A percentile compares a stretch with the other conserved stretches of the same genome.
Evolutionary conservation across 306 rosid genomes (phyloP).

Genomic region (Malus fusca): DNA sequence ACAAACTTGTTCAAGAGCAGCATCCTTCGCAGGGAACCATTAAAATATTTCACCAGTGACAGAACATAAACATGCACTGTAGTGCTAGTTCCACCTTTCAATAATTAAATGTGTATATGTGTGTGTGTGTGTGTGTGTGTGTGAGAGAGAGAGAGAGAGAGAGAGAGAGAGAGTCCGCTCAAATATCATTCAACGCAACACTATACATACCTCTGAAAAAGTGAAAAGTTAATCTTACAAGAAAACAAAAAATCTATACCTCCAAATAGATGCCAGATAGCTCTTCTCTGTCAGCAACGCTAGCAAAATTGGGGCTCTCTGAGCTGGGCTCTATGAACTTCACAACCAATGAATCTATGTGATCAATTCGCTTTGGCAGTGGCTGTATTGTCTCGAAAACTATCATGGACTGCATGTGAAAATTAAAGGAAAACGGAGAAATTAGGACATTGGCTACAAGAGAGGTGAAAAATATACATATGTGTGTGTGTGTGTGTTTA

Average conservation of each 20-base stretch:
- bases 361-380: constrained; percentile 61
- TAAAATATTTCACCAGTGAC: neutral
- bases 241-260: constrained; percentile 31
- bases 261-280: constrained; percentile 84
- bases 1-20: neutral
- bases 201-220: neutral
- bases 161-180: neutral
- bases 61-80: neutral
- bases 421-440: constrained; percentile 5
- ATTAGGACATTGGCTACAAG: neutral
- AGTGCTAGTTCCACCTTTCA: neutral
- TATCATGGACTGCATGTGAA: constrained; percentile 59
- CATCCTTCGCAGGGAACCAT: neutral
- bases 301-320: constrained; percentile 47
- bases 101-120: neutral
- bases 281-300: constrained; percentile 76
- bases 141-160: neutral
- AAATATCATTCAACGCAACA: neutral
- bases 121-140: neutral
- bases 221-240: neutral
- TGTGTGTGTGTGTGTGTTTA: neutral
- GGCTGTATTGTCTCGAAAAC: constrained; percentile 87
- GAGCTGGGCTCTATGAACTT: constrained; percentile 65
- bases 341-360: constrained; percentile 60
- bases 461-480: neutral